Percentiles rank a stretch among this genome's conserved stretches.
phyloP scores from a whole-genome alignment of 2,329 filamentous ascomycete species.

The Fusarium sp. region DNA sequence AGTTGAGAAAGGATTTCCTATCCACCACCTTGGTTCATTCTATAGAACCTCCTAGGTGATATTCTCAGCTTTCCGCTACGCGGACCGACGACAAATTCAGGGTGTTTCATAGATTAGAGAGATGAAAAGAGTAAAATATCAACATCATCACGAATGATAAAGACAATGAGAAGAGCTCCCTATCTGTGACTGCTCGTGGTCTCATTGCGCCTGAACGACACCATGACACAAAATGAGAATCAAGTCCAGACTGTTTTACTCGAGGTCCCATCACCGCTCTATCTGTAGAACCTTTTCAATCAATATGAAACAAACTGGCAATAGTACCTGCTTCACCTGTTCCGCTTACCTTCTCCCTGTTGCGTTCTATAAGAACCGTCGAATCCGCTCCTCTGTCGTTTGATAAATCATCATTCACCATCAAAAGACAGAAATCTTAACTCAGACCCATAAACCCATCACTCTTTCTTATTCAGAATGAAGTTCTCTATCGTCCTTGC shows the following conservation, averaged over 20 bases:
- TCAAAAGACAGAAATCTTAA: background rate
- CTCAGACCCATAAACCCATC: rapidly evolving
- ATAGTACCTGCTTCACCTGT: rapidly evolving
- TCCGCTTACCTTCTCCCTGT: rapidly evolving
- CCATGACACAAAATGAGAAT: background rate
- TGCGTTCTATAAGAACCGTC: background rate
- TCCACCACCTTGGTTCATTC: rapidly evolving
- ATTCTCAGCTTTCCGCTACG: background rate
- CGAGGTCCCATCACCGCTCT: background rate
- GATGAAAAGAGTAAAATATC: background rate
- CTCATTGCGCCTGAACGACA: background rate
- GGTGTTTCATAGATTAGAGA: rapidly evolving
- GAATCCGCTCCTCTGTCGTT: background rate
- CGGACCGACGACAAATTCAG: background rate
- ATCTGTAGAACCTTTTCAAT: background rate
- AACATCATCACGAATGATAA: rapidly evolving
- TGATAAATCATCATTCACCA: background rate
- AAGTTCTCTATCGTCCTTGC: background rate
- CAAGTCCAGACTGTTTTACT: background rate
- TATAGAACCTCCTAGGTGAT: rapidly evolving
- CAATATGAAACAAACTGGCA: background rate
- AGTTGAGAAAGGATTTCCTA: background rate
- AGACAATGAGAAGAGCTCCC: rapidly evolving
- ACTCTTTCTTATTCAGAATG: background rate
- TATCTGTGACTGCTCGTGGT: rapidly evolving